These are phyloP conservation scores for Eutypa lata DNA, from an alignment of 2,329 filamentous ascomycete genomes.

Conservation along the genomic window DNA sequence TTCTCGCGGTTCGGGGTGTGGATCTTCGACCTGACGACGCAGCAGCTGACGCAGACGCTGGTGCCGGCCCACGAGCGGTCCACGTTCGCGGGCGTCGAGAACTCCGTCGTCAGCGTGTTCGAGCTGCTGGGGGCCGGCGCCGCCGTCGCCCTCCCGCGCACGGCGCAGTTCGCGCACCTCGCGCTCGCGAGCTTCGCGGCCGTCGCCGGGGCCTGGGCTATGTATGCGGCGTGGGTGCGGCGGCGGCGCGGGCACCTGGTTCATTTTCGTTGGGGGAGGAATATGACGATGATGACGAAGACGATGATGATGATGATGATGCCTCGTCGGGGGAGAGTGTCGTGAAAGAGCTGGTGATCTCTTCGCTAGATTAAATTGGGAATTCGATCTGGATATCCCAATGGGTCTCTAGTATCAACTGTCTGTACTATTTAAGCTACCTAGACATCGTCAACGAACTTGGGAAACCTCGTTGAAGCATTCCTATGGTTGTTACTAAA, in stretches of 20 bases:
- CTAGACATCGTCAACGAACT: too few relatives aligned
- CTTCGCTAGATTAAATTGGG: too few relatives aligned
- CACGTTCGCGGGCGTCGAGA: conserved; percentile 40
- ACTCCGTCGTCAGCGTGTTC: conserved; percentile 35
- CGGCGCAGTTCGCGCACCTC: conserved; percentile 37
- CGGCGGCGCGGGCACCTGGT: conserved; percentile 36
- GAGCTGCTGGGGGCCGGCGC: conserved; percentile 35
- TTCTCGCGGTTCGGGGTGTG: conserved; percentile 41
- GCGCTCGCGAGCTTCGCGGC: conserved; percentile 32
- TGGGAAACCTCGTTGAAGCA: too few relatives aligned
- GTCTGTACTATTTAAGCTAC: too few relatives aligned
- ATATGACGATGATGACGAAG: too few relatives aligned
- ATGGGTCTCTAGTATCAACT: too few relatives aligned
- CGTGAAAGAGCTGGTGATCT: too few relatives aligned
- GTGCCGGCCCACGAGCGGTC: conserved; percentile 30
- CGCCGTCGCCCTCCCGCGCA: conserved; percentile 32
- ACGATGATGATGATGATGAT: too few relatives aligned
- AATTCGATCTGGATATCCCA: too few relatives aligned
- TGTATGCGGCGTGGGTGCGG: conserved; percentile 37
- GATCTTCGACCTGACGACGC: conserved; percentile 42
- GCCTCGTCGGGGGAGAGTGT: too few relatives aligned
- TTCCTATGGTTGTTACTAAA: too few relatives aligned
- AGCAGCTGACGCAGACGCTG: conserved; percentile 37
- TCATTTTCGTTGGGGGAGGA: conserved; percentile 30
- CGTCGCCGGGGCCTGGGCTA: conserved; percentile 26